Evolutionary conservation across 2,329 filamentous ascomycete species (phyloP), one percentile per base, ranked within the genome.

Genomic region (Hypoxylon sp.): DNA sequence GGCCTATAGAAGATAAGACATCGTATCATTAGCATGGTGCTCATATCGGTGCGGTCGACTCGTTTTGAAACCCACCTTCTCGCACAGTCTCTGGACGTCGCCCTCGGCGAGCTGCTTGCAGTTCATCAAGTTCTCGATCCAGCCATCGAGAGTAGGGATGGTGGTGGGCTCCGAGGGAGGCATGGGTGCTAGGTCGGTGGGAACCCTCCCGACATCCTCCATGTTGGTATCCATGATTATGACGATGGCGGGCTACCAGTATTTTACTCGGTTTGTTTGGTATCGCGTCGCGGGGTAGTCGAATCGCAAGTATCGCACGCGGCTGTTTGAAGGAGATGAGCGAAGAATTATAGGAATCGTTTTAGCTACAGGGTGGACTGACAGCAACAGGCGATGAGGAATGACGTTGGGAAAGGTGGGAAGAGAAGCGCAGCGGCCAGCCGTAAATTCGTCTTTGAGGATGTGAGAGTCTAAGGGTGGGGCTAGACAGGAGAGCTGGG

Each of bases 41-140:
- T 47, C 26, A 31, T 43, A 40, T 27, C 23, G 11, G 55, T 29
- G 29, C 18, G 33, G 24, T n/a, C 11, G 31, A 33, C 24, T 27
- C 24, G 41, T 26, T 54, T 13, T 60, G 2, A 35, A 35, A 8
- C 86, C 72, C 79, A 96, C 94, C 89, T 97, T 96, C 76, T 98
- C 95, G 82, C 95, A 99, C 73, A 99, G 86, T 76, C 94, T 89
- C 81, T 96, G 92, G 63, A 99, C 95, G 75, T 99, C 95, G 66
- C 86, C 83, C 81, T 99, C 95, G 61, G 91, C 87, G 77, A 99
- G 84, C 84, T 98, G 95, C 83, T 99, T 99, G 90, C 95, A 99
- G 74, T 80, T 88, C 94, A 99, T 98, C 79, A 99, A 83, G 81
- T 85, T 93, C 83, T 97, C 94, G 75, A 99, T 98, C 95, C 95